phyloP scores from a whole-genome alignment of 306 rosid genomes.

The Medicago ruthenica region DNA sequence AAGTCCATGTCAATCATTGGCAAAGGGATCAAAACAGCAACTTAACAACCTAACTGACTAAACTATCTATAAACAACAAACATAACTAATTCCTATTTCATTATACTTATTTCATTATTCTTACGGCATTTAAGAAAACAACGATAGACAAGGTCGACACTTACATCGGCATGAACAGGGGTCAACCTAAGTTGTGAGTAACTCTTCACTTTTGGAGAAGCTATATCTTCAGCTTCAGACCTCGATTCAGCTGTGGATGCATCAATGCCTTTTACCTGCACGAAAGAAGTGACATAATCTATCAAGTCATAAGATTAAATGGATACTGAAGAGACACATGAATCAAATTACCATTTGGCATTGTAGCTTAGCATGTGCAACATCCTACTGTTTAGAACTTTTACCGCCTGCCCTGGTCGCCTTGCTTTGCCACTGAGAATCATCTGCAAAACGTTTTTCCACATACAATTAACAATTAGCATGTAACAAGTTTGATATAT shows the following conservation, averaged over 20 bases:
- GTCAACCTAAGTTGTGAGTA: conserved; percentile 89
- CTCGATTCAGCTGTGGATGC: conserved; percentile 98
- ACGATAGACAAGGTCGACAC: conserved; percentile 45
- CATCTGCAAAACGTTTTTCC: conserved; percentile 61
- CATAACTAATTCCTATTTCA: no score
- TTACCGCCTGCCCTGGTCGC: conserved; percentile 81
- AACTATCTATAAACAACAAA: no score
- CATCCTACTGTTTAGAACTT: conserved; percentile 75
- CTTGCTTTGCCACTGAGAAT: conserved; percentile 77
- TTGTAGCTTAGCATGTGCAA: conserved; percentile 83
- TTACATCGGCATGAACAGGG: conserved; percentile 97
- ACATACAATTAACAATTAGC: conserved; percentile 29
- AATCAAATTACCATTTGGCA: conserved; percentile 62
- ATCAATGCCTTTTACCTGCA: conserved; percentile 85
- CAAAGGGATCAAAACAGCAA: no score
- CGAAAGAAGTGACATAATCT: conserved; percentile 13
- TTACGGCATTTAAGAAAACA: conserved; percentile 1
- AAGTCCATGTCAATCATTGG: no score
- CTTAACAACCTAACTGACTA: no score
- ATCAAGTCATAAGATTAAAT: background rate
- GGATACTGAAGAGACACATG: no score
- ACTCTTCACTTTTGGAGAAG: conserved; percentile 77
- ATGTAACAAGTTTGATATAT: conserved; percentile 3
- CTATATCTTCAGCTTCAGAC: conserved; percentile 84
- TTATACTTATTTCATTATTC: no score